Base-by-base conservation (phyloP, 2,329 filamentous ascomycete genomes). In the Clarireedia monteithiana region DNA sequence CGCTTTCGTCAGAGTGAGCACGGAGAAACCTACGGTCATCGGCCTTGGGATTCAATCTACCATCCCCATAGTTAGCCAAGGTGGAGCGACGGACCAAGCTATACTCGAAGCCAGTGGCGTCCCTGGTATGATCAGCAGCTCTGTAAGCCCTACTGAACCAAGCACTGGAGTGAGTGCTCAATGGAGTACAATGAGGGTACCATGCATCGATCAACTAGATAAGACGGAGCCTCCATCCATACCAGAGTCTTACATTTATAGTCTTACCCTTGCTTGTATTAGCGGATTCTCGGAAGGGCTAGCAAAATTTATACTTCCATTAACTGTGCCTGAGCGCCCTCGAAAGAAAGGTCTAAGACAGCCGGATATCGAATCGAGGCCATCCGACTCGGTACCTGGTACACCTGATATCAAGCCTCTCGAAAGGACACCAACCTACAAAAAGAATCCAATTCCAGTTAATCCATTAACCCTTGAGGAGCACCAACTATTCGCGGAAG, bases 201-300 rank as follows among this genome's bases (percentile, higher is more conserved):
- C 91, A 5, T 96, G 90, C 67, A 89, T 97, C 59, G 94, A 99
- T 64, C 89, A 96, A 61, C 81, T 97, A 20, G 94, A 99, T 73
- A 99, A 97, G 70, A 82, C 84, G 0, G 91, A 96, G 48, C 81
- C 92, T 0, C 91, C 92, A 4, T 65, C 76, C 0, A 81, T 95
- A 23, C 94, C 94, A 0, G 92, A 96, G 59, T 96, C 94, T 0
- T 99, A 99, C 66, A 80, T 96, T 6, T 97, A 96, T 72, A 90
- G 88, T 60, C 76, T 99, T 48, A 88, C 92, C 1, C 74, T 99
- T 44, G 87, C 89, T 2, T 97, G 92, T 66, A 86, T 99, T 58
- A 92, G 88, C 46, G 90, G 85, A 1, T 81, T 99, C 50, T 95
- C 92, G 0, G 94, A 99, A 67, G 91, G 89, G 2, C 76, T 99